Conservation (phyloP, 495 filamentous ascomycete genomes). For the Aspergillus panamensis region DNA sequence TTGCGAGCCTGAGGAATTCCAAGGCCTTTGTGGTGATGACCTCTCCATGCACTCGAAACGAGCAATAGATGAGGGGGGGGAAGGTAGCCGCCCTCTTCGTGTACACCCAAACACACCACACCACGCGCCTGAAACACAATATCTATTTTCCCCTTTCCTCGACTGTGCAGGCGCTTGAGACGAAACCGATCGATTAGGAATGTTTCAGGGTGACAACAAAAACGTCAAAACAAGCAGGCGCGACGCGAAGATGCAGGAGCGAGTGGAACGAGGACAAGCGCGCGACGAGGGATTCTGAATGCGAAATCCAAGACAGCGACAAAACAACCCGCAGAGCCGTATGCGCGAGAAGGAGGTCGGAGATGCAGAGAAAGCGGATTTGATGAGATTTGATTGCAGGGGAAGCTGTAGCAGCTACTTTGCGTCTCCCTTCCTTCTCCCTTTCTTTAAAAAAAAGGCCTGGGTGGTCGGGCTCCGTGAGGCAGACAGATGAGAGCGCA, state of each 20-base stretch:
- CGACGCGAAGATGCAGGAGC: slow-evolving; percentile 29
- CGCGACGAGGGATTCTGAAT: slow-evolving; percentile 23
- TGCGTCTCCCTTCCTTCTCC: slow-evolving; percentile 30
- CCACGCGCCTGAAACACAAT: slow-evolving; percentile 20
- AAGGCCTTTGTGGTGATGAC: slow-evolving; percentile 7
- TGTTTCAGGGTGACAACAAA: slow-evolving; percentile 25
- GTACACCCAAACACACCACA: slow-evolving; percentile 19
- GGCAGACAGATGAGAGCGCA: slow-evolving; percentile 19
- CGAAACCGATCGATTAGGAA: slow-evolving; percentile 22
- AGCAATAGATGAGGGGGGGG: slow-evolving; percentile 4
- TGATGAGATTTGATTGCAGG: slow-evolving; percentile 21
- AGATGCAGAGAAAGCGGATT: slow-evolving; percentile 14
- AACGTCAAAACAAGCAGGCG: slow-evolving; percentile 28
- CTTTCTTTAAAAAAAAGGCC: slow-evolving; percentile 24
- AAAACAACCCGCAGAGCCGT: slow-evolving; percentile 10
- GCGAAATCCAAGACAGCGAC: slow-evolving; percentile 22
- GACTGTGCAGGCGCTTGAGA: slow-evolving; percentile 14
- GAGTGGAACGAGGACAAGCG: slow-evolving; percentile 20
- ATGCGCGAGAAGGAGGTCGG: slow-evolving; percentile 17
- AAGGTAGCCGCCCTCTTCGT: slow-evolving; percentile 16
- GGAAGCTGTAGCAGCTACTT: slow-evolving; percentile 24
- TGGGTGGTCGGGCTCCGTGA: slow-evolving; percentile 15
- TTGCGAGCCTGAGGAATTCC: slow-evolving; percentile 16
- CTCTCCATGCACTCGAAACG: slow-evolving; percentile 16
- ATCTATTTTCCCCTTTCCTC: slow-evolving; percentile 12